A percentile compares a stretch with the other conserved stretches of the same genome.
Evolutionary conservation across 2,329 filamentous ascomycete genomes (phyloP).

Genomic region (Aspergillus sp.): DNA sequence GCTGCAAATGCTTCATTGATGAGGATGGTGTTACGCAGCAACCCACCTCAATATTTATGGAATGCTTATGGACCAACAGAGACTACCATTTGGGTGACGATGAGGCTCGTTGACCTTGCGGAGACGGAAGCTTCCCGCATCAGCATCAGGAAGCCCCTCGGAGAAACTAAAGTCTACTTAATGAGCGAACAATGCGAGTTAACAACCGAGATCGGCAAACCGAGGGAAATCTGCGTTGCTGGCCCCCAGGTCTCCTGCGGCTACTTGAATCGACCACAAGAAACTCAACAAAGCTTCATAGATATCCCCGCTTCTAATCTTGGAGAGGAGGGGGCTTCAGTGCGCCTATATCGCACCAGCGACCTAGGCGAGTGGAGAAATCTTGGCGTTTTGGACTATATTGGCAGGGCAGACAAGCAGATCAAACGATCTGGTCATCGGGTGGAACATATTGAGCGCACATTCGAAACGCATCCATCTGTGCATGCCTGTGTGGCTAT

Average conservation of each 20-base stretch:
- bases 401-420: slow-evolving; percentile 73
- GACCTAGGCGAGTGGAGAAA: slow-evolving; percentile 67
- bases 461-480: slow-evolving; percentile 44
- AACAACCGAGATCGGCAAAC: slow-evolving; percentile 51
- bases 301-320: neutral
- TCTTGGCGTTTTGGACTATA: slow-evolving; percentile 61
- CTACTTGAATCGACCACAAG: slow-evolving; percentile 57
- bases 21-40: slow-evolving; percentile 4
- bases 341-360: slow-evolving; percentile 67
- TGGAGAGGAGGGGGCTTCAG: slow-evolving; percentile 44
- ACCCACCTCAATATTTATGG: slow-evolving; percentile 11
- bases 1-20: slow-evolving; percentile 6
- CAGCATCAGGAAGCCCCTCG: slow-evolving; percentile 8
- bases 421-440: slow-evolving; percentile 88
- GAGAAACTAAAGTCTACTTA: slow-evolving; percentile 9
- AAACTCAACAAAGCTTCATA: slow-evolving; percentile 68
- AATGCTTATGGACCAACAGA: slow-evolving; percentile 18
- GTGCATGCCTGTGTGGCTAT: neutral
- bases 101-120: neutral
- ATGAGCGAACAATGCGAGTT: slow-evolving; percentile 1
- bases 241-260: slow-evolving; percentile 74
- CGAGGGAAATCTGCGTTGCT: slow-evolving; percentile 75
- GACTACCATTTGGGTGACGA: slow-evolving; percentile 8
- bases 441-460: slow-evolving; percentile 82
- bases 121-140: slow-evolving; percentile 7